These are phyloP conservation scores for Kwoniella shivajii DNA, from an alignment of 1,284 basidiomycete species.

Conservation along the genomic window DNA sequence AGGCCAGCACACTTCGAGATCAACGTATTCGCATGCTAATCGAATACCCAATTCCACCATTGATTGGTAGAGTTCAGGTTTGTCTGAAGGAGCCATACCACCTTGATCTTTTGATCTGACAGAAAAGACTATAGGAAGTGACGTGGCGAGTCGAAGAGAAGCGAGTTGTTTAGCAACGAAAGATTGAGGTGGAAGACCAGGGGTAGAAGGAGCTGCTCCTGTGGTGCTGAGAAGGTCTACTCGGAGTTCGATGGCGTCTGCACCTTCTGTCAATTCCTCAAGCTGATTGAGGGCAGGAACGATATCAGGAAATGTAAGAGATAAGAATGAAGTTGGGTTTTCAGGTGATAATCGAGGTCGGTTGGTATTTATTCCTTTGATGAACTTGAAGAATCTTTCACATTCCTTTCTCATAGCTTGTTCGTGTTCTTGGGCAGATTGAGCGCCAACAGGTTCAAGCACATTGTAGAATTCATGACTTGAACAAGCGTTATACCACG, in stretches of 20 bases:
- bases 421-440: slow-evolving; percentile 43
- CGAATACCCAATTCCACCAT: slow-evolving; percentile 79
- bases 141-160: slow-evolving; percentile 72
- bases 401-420: slow-evolving; percentile 45
- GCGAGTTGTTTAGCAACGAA: slow-evolving; percentile 85
- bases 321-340: slow-evolving; percentile 83
- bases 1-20: slow-evolving; percentile 82
- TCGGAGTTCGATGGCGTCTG: slow-evolving; percentile 89
- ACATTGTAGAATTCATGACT: slow-evolving; percentile 81
- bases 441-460: slow-evolving; percentile 40
- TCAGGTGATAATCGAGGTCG: slow-evolving; percentile 63
- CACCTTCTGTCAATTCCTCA: slow-evolving; percentile 75
- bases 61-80: slow-evolving; percentile 72
- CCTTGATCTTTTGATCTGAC: slow-evolving; percentile 87
- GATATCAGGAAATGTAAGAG: slow-evolving; percentile 88
- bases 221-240: slow-evolving; percentile 79
- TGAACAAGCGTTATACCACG: slow-evolving; percentile 85
- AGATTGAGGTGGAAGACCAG: slow-evolving; percentile 66
- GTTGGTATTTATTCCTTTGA: slow-evolving; percentile 75
- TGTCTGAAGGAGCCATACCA: slow-evolving; percentile 83
- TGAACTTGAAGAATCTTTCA: slow-evolving; percentile 78
- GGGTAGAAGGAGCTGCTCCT: slow-evolving; percentile 52
- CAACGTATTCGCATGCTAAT: slow-evolving; percentile 88
- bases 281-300: slow-evolving; percentile 70
- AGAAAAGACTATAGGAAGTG: slow-evolving; percentile 88